Evolutionary conservation across 805 yeast species (phyloP), one percentile per base, ranked within the genome.

Genomic region (Candida broadrunensis): DNA sequence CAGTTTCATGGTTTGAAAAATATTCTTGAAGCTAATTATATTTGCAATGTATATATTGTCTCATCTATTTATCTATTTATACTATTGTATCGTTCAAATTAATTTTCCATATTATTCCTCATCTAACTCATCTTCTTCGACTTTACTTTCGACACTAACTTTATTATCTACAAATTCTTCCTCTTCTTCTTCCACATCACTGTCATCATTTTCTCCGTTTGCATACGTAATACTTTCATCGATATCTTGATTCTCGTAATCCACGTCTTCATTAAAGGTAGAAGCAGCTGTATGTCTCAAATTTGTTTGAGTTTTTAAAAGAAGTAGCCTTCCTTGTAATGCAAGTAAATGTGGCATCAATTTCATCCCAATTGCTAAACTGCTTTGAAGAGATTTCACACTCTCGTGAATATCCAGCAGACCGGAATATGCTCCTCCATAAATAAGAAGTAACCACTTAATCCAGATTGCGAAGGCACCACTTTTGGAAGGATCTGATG

Each of bases 321-420:
- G 73, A 53, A 83, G 85, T 35, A 91, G 68, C 48, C 93, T 78
- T 35, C 99, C 99, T 60, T 90, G 95, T 23, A 91, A 73, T 1
- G 93, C 81, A 19, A 90, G 65, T 38, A 91, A 69, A 30, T 78
- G 74, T 7, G 90, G 85, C 47, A 91, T 63, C 18, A 73, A 72
- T 45, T 74, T 74, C 60, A 77, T 70, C 24, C 77, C 83, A 41
- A 77, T 67, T 15, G 70, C 63, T 21, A 90, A 65, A 0, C 84
- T 72, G 2, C 75, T 56, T 56, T 80, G 83, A 41, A 91, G 61
- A 3, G 73, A 63, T 33, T 79, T 79, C 38, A 85, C 65, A 17
- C 80, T 68, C 29, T 72, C 77, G 39, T 79, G 68, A 41, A 82
- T 71, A 41, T 79, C 74, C 5, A 72, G 61, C 29, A 77, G 68